Base-by-base conservation (phyloP, 352 stramenopile genomes). In the Phytophthora tentaculata region DNA sequence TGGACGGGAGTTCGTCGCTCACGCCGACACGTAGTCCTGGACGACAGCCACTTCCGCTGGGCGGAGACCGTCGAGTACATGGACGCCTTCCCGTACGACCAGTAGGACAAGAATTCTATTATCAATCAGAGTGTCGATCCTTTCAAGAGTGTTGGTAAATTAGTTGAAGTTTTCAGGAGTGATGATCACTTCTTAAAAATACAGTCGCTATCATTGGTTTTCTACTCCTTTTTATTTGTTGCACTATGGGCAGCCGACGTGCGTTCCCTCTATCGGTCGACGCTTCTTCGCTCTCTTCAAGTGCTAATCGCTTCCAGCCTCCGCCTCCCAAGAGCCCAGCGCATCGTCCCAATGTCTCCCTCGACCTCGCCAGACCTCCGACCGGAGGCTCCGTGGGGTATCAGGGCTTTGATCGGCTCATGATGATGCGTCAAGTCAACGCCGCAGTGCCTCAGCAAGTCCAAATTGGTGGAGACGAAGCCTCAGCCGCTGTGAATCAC, bases 401-500 rank as follows among this genome's bases (percentile, higher is more conserved):
- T 14, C 35, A 67, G 48, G 75, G 72, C 29, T 79, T 84, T 23
- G 77, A 86, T 49, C 78, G 77, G 16, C 69, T 88, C 47, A 66
- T 83, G 51, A 61, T 88, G 54, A 71, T 90, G 56, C 76, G 76
- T 5, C 82, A 87, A 54, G 81, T 87, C 54, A 86, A 90, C 61
- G 69, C 77, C 19, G 73, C 70, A 32, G 72, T 49, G 3, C 58
- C 64, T 8, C 41, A 22, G 20, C 13, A 13, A 54, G 9, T 3
- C 49, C 28, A 48, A 20, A 48, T n/a, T 57, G 41, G 35, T 28
- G 20, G 32, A 16, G 49, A 55, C 0, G 78, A 90, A 39, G 69
- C 84, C 10, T 92, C 84, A 17, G 84, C 84, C 6, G 81, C 79
- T 2, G 81, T 90, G 47, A 91, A 90, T 59, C 81, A 90, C 43